Conservation (phyloP, 2,329 filamentous ascomycete genomes). For the Pestalotiopsis fici region DNA sequence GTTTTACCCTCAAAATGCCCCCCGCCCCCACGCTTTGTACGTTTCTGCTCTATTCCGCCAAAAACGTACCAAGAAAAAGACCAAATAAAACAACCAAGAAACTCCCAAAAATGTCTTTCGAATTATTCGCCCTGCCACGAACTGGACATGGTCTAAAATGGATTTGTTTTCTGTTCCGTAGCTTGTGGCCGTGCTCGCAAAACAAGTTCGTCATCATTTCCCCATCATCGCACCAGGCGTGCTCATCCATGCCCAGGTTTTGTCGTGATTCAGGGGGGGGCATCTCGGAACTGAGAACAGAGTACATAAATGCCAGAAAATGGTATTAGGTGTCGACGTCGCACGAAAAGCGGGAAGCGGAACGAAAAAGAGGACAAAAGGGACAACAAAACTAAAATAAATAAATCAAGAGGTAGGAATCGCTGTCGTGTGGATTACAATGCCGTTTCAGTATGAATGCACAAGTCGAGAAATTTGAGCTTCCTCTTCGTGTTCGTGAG, state of each 20-base stretch:
- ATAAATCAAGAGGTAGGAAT: not conserved
- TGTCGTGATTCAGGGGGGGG: not conserved
- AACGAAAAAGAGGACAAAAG: not conserved
- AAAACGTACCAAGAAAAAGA: not conserved
- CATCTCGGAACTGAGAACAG: not conserved
- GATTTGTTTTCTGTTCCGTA: not conserved
- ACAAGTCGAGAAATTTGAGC: not conserved
- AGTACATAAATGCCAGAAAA: not conserved
- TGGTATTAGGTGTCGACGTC: conserved; percentile 4
- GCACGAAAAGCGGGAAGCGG: not conserved
- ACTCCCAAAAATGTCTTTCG: conserved; percentile 3
- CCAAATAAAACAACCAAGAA: not conserved
- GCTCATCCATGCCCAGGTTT: not conserved
- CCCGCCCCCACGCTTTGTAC: not conserved
- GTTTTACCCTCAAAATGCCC: not conserved
- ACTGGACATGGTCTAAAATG: not conserved
- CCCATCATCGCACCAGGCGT: conserved; percentile 5
- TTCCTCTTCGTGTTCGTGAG: not conserved
- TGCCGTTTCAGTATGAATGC: not conserved
- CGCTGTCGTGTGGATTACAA: not conserved
- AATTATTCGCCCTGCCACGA: conserved; percentile 1
- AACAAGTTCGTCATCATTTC: conserved; percentile 3
- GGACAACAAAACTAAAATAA: not conserved
- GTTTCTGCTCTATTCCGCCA: not conserved
- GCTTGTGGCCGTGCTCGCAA: not conserved